These are phyloP conservation scores for Cylindrotheca closterium DNA, from an alignment of 108 stramenopile genomes.

Conservation along the genomic window DNA sequence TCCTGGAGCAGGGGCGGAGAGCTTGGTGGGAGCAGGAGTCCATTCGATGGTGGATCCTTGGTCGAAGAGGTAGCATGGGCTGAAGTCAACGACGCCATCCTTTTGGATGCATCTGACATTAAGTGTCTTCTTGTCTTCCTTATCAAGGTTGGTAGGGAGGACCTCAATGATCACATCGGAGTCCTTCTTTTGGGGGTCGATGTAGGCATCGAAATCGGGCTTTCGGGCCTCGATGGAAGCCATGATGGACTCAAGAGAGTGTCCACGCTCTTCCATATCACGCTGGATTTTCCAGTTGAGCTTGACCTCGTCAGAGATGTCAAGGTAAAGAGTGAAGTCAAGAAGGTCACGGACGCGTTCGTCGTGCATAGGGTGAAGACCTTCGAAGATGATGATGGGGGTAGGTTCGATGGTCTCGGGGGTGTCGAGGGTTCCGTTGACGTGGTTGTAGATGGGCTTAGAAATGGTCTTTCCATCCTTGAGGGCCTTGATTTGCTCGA, in stretches of 20 bases:
- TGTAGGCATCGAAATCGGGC: slow-evolving; percentile 96
- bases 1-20: slow-evolving; percentile 91
- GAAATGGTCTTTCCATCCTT: slow-evolving; percentile 90
- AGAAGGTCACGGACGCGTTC: slow-evolving; percentile 93
- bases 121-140: slow-evolving; percentile 94
- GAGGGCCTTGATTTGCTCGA: slow-evolving; percentile 92
- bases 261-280: slow-evolving; percentile 97
- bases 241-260: slow-evolving; percentile 94
- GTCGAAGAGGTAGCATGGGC: slow-evolving; percentile 94
- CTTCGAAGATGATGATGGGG: slow-evolving; percentile 97
- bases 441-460: slow-evolving; percentile 99
- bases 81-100: slow-evolving; percentile 89
- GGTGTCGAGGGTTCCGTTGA: slow-evolving; percentile 96
- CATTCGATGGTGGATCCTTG: slow-evolving; percentile 91
- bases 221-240: slow-evolving; percentile 95
- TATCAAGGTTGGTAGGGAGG: slow-evolving; percentile 92
- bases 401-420: slow-evolving; percentile 95
- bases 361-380: slow-evolving; percentile 97
- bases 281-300: slow-evolving; percentile 99
- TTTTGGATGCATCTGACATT: slow-evolving; percentile 93
- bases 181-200: slow-evolving; percentile 93
- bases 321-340: slow-evolving; percentile 97
- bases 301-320: slow-evolving; percentile 96
- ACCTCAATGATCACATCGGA: slow-evolving; percentile 95
- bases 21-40: slow-evolving; percentile 88